Base-by-base conservation (phyloP, 371 early-diverging fungal genomes). In the Sporodiniella umbellata region DNA sequence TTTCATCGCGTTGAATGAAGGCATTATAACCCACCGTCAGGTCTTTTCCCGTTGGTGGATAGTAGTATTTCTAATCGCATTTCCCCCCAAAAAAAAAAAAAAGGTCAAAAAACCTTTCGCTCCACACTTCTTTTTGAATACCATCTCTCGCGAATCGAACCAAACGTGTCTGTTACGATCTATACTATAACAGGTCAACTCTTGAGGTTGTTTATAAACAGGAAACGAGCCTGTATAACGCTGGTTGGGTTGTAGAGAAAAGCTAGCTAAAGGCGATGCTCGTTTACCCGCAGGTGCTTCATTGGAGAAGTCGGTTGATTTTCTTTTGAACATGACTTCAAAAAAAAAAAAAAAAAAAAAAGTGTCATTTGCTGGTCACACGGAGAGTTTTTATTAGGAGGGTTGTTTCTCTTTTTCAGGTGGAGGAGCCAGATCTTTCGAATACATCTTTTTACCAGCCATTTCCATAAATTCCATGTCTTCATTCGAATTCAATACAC, bases 391-490 rank as follows among this genome's bases (percentile, higher is more conserved):
- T 44, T 33, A n/a, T n/a, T n/a, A n/a, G n/a, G n/a, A n/a, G n/a
- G n/a, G n/a, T n/a, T 60, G 31, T 15, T 59, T 45, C 4, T 50
- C 46, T 28, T 48, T 48, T 19, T 43, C 33, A 18, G 48, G 53
- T 2, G 70, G 74, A 7, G 77, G 79, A 2, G 80, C 72, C 8
- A 88, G 70, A 38, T 84, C 79, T 51, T 85, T 86, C 10, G 89
- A 87, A 54, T 90, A 88, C 78, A 93, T 79, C 39, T 81, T 83
- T 42, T 80, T 83, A 77, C 90, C 68, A 3, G 91, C 88, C 92
- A 95, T 88, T 66, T 95, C 94, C 56, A 94, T 72, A 46, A 95
- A 65, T 6, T 90, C 89, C 45, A 84, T 83, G 6, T 89, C 87
- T 18, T 88, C 87, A 0, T 87, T 72, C 48, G 88, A 72, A 4